Conservation (phyloP, 345 rosid genomes). For the Schrenkiella parvula region DNA sequence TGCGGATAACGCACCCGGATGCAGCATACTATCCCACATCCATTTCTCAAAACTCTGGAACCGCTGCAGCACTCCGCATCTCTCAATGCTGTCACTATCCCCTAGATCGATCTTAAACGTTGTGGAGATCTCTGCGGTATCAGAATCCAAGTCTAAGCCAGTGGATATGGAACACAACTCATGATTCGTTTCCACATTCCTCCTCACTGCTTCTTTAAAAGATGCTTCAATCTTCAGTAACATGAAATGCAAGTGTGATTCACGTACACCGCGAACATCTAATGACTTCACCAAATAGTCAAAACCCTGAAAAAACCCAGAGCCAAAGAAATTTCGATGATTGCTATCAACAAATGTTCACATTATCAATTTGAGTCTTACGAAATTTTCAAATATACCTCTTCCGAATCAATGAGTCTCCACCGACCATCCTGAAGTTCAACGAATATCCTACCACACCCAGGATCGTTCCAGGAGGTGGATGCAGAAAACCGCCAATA, state of each 20-base stretch:
- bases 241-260: slow-evolving; percentile 66
- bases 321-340: not conserved
- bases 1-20: slow-evolving; percentile 41
- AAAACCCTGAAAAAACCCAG: slow-evolving; percentile 50
- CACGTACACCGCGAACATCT: slow-evolving; percentile 81
- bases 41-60: slow-evolving; percentile 74
- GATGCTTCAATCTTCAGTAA: slow-evolving; percentile 63
- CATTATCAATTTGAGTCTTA: not conserved
- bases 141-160: slow-evolving; percentile 43
- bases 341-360: not conserved
- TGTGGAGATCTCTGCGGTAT: slow-evolving; percentile 49
- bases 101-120: slow-evolving; percentile 61
- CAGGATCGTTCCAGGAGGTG: slow-evolving; percentile 67
- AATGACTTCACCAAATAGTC: slow-evolving; percentile 56
- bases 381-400: slow-evolving; percentile 37
- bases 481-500: slow-evolving; percentile 87
- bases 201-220: slow-evolving; percentile 62
- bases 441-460: slow-evolving; percentile 81
- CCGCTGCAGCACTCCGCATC: slow-evolving; percentile 47
- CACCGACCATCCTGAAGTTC: slow-evolving; percentile 70
- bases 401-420: slow-evolving; percentile 81
- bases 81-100: slow-evolving; percentile 44
- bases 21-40: slow-evolving; percentile 48
- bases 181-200: slow-evolving; percentile 11
- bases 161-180: slow-evolving; percentile 9